Evolutionary conservation across 345 rosid genomes (phyloP).

Genomic region (Syzygium aromaticum): DNA sequence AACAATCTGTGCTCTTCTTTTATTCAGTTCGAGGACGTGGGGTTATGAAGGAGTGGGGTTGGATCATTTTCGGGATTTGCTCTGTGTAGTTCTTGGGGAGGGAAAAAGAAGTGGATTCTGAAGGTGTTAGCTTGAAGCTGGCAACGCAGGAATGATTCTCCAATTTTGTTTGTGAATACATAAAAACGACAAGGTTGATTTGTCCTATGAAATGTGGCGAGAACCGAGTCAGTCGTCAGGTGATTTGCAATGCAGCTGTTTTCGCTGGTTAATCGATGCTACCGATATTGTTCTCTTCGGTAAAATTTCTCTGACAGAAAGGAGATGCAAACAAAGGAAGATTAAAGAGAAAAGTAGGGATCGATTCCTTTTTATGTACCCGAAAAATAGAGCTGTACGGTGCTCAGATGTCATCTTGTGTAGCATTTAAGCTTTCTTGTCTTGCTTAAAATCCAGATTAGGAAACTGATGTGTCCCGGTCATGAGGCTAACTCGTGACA

Average conservation of each 20-base stretch:
- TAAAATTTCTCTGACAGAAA: background rate
- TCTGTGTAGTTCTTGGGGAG: background rate
- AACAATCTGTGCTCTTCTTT: background rate
- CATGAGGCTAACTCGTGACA: background rate
- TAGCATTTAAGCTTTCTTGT: background rate
- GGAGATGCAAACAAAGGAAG: background rate
- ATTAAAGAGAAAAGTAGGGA: background rate
- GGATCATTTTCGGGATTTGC: background rate
- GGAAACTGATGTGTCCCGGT: background rate
- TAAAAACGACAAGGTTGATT: background rate
- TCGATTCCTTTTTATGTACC: background rate
- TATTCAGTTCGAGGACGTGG: background rate
- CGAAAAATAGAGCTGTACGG: background rate
- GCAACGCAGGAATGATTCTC: background rate
- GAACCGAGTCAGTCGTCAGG: background rate
- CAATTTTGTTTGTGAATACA: background rate
- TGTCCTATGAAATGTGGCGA: background rate
- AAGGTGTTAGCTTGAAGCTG: background rate
- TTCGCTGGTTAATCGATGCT: background rate
- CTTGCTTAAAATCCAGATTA: background rate
- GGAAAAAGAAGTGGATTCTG: too few species aligned
- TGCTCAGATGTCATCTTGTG: background rate
- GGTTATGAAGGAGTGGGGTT: accelerated
- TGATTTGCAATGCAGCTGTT: background rate
- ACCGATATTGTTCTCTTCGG: background rate